These are phyloP conservation scores for Fusarium floridanum DNA, from an alignment of 2,329 filamentous ascomycete species.

Conservation along the genomic window DNA sequence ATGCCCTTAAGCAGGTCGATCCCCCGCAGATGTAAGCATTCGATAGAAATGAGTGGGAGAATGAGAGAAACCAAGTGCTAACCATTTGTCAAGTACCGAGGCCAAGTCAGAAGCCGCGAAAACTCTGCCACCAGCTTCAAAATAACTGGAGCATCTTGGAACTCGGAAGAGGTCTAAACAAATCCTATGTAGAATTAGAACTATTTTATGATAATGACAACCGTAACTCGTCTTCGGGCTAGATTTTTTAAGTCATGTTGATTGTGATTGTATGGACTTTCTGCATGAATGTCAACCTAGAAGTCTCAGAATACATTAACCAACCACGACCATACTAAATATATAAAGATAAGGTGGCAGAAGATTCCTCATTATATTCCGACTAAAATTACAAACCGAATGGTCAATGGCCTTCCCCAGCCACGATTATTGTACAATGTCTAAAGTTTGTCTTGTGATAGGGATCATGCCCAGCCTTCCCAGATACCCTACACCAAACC, in stretches of 20 bases:
- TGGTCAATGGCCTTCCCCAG: background rate
- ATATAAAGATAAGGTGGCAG: background rate
- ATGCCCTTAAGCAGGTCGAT: slow-evolving; percentile 26
- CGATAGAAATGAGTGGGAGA: too few species aligned
- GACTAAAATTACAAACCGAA: background rate
- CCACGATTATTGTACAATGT: background rate
- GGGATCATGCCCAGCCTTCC: background rate
- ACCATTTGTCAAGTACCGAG: slow-evolving; percentile 17
- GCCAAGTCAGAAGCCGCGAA: slow-evolving; percentile 21
- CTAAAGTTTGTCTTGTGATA: background rate
- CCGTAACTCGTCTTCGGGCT: background rate
- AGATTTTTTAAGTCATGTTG: background rate
- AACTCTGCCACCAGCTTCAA: slow-evolving; percentile 24
- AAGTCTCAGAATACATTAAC: too few species aligned
- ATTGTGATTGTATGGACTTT: too few species aligned
- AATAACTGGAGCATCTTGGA: background rate
- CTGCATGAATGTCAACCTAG: too few species aligned
- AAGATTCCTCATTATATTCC: background rate
- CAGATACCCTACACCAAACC: background rate
- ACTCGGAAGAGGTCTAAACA: background rate
- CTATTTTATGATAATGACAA: slow-evolving; percentile 1
- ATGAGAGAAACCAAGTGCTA: background rate
- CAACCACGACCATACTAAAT: too few species aligned
- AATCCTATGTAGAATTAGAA: background rate
- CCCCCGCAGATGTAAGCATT: slow-evolving; percentile 24